Conservation (phyloP, 495 filamentous ascomycete species). For the Amniculicola lignicola region DNA sequence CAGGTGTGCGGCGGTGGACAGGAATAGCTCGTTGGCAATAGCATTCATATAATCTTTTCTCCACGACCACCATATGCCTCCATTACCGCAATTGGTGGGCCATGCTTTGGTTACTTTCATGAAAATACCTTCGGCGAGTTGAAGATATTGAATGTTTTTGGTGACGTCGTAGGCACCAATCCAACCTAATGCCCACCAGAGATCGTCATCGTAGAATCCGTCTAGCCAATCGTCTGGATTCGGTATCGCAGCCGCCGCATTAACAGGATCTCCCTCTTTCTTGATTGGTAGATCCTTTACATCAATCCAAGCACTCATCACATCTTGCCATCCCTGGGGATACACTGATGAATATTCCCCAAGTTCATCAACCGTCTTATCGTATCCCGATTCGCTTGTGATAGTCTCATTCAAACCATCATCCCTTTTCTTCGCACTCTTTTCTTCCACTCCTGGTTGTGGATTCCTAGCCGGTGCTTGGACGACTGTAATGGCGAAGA, state of each 20-base stretch:
- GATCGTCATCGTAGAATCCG: conserved; percentile 43
- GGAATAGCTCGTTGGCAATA: conserved; percentile 73
- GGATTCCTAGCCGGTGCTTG: conserved; percentile 40
- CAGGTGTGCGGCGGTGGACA: conserved; percentile 65
- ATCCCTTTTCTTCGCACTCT: neutral
- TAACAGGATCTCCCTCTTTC: neutral
- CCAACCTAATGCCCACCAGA: conserved; percentile 42
- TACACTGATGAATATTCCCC: neutral
- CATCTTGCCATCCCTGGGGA: conserved; percentile 8
- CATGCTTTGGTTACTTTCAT: conserved; percentile 49
- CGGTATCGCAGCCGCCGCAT: conserved; percentile 4
- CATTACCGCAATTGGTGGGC: conserved; percentile 47
- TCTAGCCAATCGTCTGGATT: conserved; percentile 33
- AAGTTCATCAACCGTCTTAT: conserved; percentile 1
- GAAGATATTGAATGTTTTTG: conserved; percentile 32
- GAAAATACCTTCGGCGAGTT: conserved; percentile 57
- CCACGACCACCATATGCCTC: conserved; percentile 69
- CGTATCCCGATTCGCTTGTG: conserved; percentile 8
- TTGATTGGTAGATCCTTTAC: conserved; percentile 6
- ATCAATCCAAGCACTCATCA: neutral
- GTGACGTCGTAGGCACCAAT: conserved; percentile 39
- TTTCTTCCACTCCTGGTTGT: conserved; percentile 15
- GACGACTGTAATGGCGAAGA: conserved; percentile 42
- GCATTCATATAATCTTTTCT: conserved; percentile 59
- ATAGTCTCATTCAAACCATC: neutral